Conservation (phyloP, 2,329 filamentous ascomycete species). For the Xylaria sp. region DNA sequence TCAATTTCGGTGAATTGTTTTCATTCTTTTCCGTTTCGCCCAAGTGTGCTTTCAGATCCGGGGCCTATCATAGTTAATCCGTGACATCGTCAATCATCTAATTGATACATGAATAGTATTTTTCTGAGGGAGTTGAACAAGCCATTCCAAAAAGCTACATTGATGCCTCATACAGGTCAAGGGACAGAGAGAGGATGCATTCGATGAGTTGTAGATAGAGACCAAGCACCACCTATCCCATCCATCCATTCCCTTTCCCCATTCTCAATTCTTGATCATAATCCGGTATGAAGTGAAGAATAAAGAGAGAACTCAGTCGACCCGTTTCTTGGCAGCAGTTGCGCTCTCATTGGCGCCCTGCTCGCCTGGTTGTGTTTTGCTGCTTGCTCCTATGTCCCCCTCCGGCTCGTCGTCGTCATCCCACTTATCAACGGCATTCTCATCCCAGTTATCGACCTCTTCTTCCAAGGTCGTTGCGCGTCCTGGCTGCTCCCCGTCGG, state of each 20-base stretch:
- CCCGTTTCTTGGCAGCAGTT: conserved; percentile 32
- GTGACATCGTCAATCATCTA: conserved; percentile 18
- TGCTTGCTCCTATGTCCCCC: conserved; percentile 25
- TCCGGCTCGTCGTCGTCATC: conserved; percentile 45
- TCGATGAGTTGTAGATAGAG: conserved; percentile 21
- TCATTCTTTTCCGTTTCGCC: not conserved
- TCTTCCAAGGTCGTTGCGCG: conserved; percentile 57
- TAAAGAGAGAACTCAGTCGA: conserved; percentile 26
- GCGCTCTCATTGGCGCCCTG: conserved; percentile 26
- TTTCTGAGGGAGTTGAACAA: conserved; percentile 9
- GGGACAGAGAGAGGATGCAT: not conserved
- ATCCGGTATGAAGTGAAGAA: not conserved
- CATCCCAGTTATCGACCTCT: conserved; percentile 90
- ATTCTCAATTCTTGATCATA: conserved; percentile 17
- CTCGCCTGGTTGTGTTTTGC: conserved; percentile 27
- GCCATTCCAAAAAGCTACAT: conserved; percentile 3
- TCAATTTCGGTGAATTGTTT: not conserved
- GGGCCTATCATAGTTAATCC: conserved; percentile 1
- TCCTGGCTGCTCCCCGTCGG: conserved; percentile 26
- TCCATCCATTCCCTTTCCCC: not conserved
- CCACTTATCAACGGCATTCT: conserved; percentile 58
- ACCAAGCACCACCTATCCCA: conserved; percentile 15
- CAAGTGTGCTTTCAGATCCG: not conserved
- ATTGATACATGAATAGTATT: conserved; percentile 14
- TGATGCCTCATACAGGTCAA: conserved; percentile 24